Evolutionary conservation across 2,329 filamentous ascomycete genomes (phyloP).

Genomic region (Cladosporium sp.): DNA sequence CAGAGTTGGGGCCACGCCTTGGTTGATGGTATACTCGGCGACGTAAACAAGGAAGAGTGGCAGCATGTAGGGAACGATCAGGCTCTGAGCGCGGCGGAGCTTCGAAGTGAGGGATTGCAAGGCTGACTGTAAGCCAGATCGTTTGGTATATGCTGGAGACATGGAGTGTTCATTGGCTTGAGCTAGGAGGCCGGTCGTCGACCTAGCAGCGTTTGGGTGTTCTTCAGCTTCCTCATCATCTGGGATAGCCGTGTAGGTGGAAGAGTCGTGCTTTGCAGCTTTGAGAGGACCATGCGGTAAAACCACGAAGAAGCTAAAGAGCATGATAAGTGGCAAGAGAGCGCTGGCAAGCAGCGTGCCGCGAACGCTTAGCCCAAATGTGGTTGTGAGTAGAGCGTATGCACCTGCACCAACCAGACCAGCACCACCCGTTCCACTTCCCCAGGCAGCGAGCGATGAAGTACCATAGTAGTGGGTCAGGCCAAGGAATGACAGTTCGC

Average conservation of each 20-base stretch:
- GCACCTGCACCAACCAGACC: conserved; percentile 81
- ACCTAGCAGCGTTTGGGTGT: conserved; percentile 10
- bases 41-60: conserved; percentile 89
- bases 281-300: conserved; percentile 65
- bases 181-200: conserved; percentile 34
- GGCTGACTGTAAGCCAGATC: conserved; percentile 1
- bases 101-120: conserved; percentile 25
- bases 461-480: conserved; percentile 91
- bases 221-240: conserved; percentile 40
- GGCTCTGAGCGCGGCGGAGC: conserved; percentile 60
- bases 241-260: conserved; percentile 52
- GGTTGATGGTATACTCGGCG: conserved; percentile 96
- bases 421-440: conserved; percentile 84
- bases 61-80: conserved; percentile 82
- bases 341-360: conserved; percentile 73
- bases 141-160: conserved; percentile 22
- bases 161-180: conserved; percentile 25
- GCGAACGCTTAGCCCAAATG: conserved; percentile 68
- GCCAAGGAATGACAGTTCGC: conserved; percentile 86
- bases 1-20: conserved; percentile 84
- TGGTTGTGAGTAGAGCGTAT: conserved; percentile 82
- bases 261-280: conserved; percentile 41
- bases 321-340: conserved; percentile 75
- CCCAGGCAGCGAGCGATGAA: conserved; percentile 84
- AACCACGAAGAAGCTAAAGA: conserved; percentile 78